Evolutionary conservation across 1,139 yeast genomes (phyloP).

Genomic region (Debaryomycetaceae sp.): DNA sequence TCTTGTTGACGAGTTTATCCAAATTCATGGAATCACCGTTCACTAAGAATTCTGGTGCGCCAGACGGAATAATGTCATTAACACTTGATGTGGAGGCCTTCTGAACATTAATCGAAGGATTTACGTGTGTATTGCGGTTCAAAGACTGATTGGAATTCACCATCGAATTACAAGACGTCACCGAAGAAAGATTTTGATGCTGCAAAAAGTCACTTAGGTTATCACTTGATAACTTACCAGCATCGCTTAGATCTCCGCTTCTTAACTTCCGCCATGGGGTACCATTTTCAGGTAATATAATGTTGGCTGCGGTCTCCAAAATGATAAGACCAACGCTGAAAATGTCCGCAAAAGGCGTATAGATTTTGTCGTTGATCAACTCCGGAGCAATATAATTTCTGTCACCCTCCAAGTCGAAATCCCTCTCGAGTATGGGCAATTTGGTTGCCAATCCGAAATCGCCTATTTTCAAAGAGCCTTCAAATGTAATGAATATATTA

Average conservation of each 20-base stretch:
- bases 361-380: conserved; percentile 73
- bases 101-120: conserved; percentile 2
- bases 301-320: conserved; percentile 95
- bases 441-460: conserved; percentile 65
- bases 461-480: conserved; percentile 84
- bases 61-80: conserved; percentile 50
- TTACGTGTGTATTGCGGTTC: conserved; percentile 1
- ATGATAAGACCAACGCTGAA: conserved; percentile 89
- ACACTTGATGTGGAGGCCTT: conserved; percentile 6
- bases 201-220: conserved; percentile 45
- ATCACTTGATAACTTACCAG: conserved; percentile 74
- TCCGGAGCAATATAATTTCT: conserved; percentile 98
- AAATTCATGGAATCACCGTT: conserved; percentile 66
- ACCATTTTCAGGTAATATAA: conserved; percentile 93
- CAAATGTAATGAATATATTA: conserved; percentile 88
- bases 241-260: conserved; percentile 93
- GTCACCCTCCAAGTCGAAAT: conserved; percentile 92
- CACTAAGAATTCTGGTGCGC: conserved; percentile 84
- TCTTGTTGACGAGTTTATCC: conserved; percentile 79
- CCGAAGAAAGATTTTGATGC: conserved; percentile 35
- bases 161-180: conserved; percentile 30
- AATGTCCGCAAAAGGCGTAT: conserved; percentile 91
- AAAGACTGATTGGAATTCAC: conserved; percentile 3
- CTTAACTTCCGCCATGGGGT: conserved; percentile 94
- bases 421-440: conserved; percentile 52